Conservation (phyloP, 495 filamentous ascomycete species). For the Xylaria intraflava region DNA sequence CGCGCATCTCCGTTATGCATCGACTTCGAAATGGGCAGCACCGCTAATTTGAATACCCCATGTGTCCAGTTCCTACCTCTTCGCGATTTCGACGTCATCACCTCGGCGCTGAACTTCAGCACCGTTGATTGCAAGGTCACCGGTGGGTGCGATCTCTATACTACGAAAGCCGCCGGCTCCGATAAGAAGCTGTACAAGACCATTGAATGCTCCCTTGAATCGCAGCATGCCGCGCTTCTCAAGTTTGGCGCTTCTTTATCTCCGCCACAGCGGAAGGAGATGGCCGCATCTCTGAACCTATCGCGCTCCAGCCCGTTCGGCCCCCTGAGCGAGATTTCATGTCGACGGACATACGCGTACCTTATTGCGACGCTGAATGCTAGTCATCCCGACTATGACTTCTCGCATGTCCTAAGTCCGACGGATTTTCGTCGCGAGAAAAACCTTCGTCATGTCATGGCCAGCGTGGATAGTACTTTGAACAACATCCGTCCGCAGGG, state of each 20-base stretch:
- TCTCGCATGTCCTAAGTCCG: slow-evolving; percentile 81
- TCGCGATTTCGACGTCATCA: slow-evolving; percentile 79
- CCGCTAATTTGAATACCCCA: background rate
- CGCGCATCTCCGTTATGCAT: background rate
- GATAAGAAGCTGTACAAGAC: slow-evolving; percentile 96
- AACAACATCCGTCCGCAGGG: slow-evolving; percentile 69
- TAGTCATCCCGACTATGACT: slow-evolving; percentile 95
- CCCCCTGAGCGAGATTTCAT: slow-evolving; percentile 73
- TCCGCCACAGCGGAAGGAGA: slow-evolving; percentile 58
- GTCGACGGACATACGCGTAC: slow-evolving; percentile 89
- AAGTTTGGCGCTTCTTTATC: slow-evolving; percentile 76
- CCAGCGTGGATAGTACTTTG: slow-evolving; percentile 74
- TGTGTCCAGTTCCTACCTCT: slow-evolving; percentile 74
- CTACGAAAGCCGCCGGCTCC: slow-evolving; percentile 85
- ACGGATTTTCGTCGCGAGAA: slow-evolving; percentile 79
- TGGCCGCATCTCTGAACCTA: slow-evolving; percentile 60
- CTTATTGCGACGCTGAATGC: slow-evolving; percentile 97
- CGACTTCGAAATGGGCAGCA: background rate
- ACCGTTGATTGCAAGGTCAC: slow-evolving; percentile 84
- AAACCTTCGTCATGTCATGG: slow-evolving; percentile 69
- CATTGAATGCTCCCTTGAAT: slow-evolving; percentile 81
- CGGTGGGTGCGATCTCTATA: slow-evolving; percentile 92
- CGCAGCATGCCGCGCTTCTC: slow-evolving; percentile 80
- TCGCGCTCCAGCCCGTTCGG: slow-evolving; percentile 87
- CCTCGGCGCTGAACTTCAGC: slow-evolving; percentile 85